Evolutionary conservation across 1,139 yeast genomes (phyloP).

Genomic region (Pichia sorboxylosa): DNA sequence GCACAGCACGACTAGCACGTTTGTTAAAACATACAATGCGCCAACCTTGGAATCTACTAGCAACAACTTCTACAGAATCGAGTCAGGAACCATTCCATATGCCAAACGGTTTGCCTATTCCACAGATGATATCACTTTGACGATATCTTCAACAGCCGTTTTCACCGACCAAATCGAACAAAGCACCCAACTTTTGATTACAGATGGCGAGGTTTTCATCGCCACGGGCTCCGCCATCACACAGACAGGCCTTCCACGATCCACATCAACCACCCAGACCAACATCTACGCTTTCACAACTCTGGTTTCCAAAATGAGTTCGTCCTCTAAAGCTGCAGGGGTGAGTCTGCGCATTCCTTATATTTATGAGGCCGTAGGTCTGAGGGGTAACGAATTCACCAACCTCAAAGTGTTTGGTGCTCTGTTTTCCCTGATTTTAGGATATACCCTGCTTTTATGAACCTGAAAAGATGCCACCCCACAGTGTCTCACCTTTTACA

Average conservation of each 20-base stretch:
- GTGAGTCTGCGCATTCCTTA: conserved; percentile 3
- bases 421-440: not conserved
- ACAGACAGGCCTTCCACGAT: not conserved
- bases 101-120: conserved; percentile 29
- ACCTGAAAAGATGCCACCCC: no score
- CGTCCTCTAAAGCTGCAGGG: conserved; percentile 3
- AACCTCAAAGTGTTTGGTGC: not conserved
- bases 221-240: conserved; percentile 1
- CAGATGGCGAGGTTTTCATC: conserved; percentile 11
- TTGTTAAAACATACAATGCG: no score
- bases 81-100: conserved; percentile 38
- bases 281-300: conserved; percentile 11
- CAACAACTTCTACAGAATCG: conserved; percentile 14
- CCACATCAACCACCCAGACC: not conserved
- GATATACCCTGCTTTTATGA: not conserved
- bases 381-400: not conserved
- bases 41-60: no score
- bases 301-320: not conserved
- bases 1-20: no score
- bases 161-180: conserved; percentile 10
- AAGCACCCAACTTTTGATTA: conserved; percentile 14
- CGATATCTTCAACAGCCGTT: conserved; percentile 14
- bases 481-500: no score
- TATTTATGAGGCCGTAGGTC: no score
- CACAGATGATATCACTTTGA: conserved; percentile 22